Conservation (phyloP, 176 grass and related monocot genomes). For the Otatea glauca region DNA sequence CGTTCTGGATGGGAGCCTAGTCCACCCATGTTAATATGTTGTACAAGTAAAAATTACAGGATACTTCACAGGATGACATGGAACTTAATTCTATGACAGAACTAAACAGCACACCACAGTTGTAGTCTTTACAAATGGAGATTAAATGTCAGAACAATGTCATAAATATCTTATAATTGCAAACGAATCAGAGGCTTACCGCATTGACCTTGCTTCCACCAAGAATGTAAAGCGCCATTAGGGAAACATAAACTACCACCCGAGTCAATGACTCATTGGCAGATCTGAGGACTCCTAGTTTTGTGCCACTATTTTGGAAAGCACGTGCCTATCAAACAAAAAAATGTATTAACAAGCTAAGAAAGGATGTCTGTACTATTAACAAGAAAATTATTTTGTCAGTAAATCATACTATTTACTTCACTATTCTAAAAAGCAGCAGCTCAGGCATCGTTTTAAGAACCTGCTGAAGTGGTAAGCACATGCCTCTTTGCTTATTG, state of each 20-base stretch:
- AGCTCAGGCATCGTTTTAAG: not conserved
- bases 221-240: constrained; percentile 85
- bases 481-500: not conserved
- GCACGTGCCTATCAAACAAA: constrained; percentile 64
- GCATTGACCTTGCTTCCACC: constrained; percentile 93
- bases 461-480: not conserved
- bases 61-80: not conserved
- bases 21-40: not conserved
- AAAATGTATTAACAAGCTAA: constrained; percentile 33
- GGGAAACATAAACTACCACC: constrained; percentile 83
- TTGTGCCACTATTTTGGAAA: constrained; percentile 86
- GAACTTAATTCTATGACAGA: constrained; percentile 15
- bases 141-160: not conserved
- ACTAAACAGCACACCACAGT: not conserved
- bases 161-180: not conserved
- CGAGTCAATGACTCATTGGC: constrained; percentile 97
- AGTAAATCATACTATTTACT: not conserved
- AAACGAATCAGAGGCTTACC: constrained; percentile 54
- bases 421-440: not conserved
- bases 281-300: constrained; percentile 88
- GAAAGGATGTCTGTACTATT: not conserved
- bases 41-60: not conserved
- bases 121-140: constrained; percentile 17
- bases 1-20: not conserved
- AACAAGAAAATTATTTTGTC: not conserved